phyloP scores from a whole-genome alignment of 1,284 basidiomycete genomes.

The Cutaneotrichosporon dermatis region DNA sequence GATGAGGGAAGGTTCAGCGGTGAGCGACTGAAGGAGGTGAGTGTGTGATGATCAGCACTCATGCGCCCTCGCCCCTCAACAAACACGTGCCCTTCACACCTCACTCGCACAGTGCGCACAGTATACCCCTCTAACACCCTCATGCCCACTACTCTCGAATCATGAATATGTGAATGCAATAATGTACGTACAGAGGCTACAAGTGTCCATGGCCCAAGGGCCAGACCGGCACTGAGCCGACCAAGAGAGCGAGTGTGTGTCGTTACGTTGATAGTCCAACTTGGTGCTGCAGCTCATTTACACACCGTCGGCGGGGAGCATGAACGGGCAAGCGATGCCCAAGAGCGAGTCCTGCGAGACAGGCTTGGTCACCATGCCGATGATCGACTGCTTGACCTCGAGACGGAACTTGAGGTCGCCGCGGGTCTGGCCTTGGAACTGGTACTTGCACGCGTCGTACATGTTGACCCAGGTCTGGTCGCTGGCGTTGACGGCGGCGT shows the following conservation, averaged over 20 bases:
- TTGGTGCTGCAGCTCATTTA: not conserved
- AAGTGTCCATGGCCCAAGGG: not conserved
- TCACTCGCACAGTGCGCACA: too few species aligned
- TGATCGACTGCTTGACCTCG: constrained; percentile 63
- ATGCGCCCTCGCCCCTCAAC: too few species aligned
- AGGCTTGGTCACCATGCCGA: constrained; percentile 59
- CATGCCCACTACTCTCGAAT: too few species aligned
- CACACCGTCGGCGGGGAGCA: constrained; percentile 53
- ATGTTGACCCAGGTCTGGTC: constrained; percentile 76
- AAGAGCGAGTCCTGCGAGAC: constrained; percentile 58
- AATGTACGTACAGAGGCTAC: constrained; percentile 6
- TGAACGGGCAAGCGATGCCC: constrained; percentile 68
- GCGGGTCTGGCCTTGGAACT: constrained; percentile 57
- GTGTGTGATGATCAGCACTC: too few species aligned
- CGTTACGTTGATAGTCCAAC: not conserved
- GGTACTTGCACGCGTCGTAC: constrained; percentile 71
- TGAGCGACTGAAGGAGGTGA: too few species aligned
- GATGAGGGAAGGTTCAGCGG: too few species aligned
- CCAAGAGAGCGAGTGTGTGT: not conserved
- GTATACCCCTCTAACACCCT: too few species aligned
- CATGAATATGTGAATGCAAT: constrained; percentile 1
- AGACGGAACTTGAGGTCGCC: constrained; percentile 66
- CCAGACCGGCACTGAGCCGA: not conserved
- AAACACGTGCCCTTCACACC: too few species aligned
- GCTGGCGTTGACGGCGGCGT: constrained; percentile 67